Percentiles rank a stretch among this genome's conserved stretches.
Conservation (phyloP, 163 green algal genomes). For the Chloromonas sp. region DNA sequence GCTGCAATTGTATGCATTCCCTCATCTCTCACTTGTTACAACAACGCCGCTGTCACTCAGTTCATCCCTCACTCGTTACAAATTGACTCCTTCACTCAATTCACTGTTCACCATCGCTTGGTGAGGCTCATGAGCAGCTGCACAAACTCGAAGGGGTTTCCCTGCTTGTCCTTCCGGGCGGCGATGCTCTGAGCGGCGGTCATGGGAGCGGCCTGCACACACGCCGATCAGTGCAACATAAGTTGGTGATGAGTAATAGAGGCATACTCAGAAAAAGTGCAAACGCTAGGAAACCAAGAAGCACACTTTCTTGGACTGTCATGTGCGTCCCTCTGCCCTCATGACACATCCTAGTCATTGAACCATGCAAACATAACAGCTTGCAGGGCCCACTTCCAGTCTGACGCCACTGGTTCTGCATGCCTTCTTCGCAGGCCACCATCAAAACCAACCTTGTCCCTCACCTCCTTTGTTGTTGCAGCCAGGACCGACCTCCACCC, state of each 20-base stretch:
- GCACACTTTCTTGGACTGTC: too few species aligned
- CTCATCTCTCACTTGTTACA: neutral
- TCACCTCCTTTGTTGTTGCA: constrained; percentile 40
- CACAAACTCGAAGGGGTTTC: constrained; percentile 79
- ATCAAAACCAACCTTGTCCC: neutral
- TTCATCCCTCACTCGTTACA: neutral
- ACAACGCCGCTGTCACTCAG: neutral
- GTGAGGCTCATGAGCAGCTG: constrained; percentile 59
- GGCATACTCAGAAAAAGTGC: too few species aligned
- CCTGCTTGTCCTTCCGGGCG: constrained; percentile 54
- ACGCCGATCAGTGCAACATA: neutral
- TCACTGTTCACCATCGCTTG: constrained; percentile 52
- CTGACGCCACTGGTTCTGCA: too few species aligned
- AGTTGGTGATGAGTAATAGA: neutral
- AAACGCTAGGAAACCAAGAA: too few species aligned
- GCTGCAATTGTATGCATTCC: neutral
- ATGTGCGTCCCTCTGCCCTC: too few species aligned
- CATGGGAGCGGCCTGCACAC: constrained; percentile 14
- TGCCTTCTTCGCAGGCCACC: too few species aligned
- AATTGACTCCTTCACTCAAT: too few species aligned
- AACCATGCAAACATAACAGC: too few species aligned
- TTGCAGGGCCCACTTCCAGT: too few species aligned
- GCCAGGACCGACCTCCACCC: constrained; percentile 72
- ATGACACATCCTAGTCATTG: too few species aligned
- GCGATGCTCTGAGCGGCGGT: constrained; percentile 24